phyloP scores from a whole-genome alignment of 176 grass and related monocot species.

The Themeda triandra region DNA sequence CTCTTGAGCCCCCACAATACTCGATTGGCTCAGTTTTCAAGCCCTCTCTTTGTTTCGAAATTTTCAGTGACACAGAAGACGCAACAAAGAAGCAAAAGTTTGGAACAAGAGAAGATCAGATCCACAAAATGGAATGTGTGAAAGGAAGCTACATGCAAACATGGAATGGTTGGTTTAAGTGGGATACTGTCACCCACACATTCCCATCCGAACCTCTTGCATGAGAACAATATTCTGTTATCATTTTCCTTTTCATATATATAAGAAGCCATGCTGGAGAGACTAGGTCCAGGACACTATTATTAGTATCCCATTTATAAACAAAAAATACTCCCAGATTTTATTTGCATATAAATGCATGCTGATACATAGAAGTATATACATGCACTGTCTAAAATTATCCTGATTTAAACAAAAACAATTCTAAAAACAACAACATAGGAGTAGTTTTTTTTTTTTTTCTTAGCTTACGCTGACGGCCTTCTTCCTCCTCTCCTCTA shows the following conservation, averaged over 20 bases:
- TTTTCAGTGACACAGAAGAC: background rate
- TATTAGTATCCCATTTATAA: constrained; percentile 14
- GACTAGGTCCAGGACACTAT: constrained; percentile 19
- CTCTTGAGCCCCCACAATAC: background rate
- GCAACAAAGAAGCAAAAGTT: background rate
- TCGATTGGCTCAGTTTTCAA: background rate
- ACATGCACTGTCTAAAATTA: background rate
- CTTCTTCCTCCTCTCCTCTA: no score
- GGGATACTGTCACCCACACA: constrained; percentile 27
- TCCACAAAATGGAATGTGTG: background rate
- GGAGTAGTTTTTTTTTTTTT: no score
- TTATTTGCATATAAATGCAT: background rate
- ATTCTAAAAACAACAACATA: no score
- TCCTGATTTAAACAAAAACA: background rate
- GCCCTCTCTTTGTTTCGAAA: background rate
- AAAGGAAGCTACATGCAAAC: constrained; percentile 5
- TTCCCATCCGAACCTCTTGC: constrained; percentile 16
- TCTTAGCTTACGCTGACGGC: no score
- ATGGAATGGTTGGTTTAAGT: constrained; percentile 9
- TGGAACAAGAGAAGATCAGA: background rate
- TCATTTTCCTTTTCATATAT: background rate
- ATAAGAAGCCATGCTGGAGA: background rate
- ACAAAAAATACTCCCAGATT: background rate
- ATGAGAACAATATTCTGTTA: background rate
- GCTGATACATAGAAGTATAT: background rate